These are phyloP conservation scores for Leishmania arabica DNA, from an alignment of 208 protist species.

Conservation along the genomic window DNA sequence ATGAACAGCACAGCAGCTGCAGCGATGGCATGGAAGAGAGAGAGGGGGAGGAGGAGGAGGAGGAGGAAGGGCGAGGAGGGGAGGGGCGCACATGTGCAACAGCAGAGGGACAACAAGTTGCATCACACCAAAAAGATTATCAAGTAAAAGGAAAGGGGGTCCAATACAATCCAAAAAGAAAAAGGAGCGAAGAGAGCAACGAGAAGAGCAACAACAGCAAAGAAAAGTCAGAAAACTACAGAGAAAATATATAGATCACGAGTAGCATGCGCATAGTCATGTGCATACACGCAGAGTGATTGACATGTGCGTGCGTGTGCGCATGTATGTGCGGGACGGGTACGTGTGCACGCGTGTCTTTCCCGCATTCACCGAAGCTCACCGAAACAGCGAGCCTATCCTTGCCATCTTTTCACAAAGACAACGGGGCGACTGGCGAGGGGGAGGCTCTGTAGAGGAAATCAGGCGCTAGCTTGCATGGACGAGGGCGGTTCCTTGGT, in stretches of 20 bases:
- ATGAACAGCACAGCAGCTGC: neutral
- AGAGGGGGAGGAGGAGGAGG: neutral
- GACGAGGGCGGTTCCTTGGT: slow-evolving; percentile 10
- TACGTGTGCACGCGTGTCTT: neutral
- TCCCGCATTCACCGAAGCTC: neutral
- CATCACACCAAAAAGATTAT: neutral
- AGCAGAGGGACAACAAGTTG: neutral
- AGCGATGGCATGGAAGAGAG: neutral
- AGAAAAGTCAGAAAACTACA: neutral
- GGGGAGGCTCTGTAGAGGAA: neutral
- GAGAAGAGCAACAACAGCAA: neutral
- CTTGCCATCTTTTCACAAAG: neutral
- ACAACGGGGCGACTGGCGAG: neutral
- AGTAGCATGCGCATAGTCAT: neutral
- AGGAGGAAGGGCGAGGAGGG: neutral
- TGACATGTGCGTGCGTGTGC: too few relatives aligned
- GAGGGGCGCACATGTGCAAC: neutral
- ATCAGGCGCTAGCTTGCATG: neutral
- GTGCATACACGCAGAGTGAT: neutral
- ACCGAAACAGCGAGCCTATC: neutral
- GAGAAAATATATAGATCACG: neutral
- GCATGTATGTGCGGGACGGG: neutral
- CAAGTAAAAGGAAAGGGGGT: neutral
- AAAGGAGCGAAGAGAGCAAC: neutral
- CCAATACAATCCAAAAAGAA: neutral